A percentile compares a stretch with the other conserved stretches of the same genome.
Evolutionary conservation across 1,139 yeast species (phyloP).

Genomic region (Debaryomyces psychrophilus): DNA sequence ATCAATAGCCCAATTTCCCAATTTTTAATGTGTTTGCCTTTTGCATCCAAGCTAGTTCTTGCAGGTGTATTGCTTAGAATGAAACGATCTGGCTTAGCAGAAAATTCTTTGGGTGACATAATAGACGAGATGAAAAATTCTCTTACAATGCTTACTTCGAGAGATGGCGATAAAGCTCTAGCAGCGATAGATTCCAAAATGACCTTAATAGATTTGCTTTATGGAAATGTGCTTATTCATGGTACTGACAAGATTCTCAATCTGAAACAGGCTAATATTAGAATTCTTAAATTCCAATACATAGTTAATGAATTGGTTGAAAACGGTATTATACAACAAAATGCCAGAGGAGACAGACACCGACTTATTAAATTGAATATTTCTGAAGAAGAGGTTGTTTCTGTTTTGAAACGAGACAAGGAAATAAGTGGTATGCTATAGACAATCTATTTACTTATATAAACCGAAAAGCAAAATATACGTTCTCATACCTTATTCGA

Average conservation of each 20-base stretch:
- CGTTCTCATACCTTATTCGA: background rate
- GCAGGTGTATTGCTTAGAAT: conserved; percentile 67
- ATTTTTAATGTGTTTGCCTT: conserved; percentile 63
- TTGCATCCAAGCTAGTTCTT: conserved; percentile 70
- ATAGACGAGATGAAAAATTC: conserved; percentile 69
- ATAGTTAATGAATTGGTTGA: conserved; percentile 71
- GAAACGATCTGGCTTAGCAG: conserved; percentile 72
- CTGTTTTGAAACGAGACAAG: conserved; percentile 60
- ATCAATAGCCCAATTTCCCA: conserved; percentile 70
- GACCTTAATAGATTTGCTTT: conserved; percentile 31
- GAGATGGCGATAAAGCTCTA: conserved; percentile 21
- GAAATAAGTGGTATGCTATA: conserved; percentile 22
- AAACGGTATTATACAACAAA: conserved; percentile 75
- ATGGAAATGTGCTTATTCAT: conserved; percentile 25
- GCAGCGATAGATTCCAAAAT: conserved; percentile 19
- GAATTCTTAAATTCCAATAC: conserved; percentile 51
- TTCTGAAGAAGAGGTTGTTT: conserved; percentile 68
- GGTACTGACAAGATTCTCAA: conserved; percentile 11
- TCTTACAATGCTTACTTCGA: conserved; percentile 31
- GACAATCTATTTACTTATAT: background rate
- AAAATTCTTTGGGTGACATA: conserved; percentile 72
- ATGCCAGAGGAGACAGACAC: conserved; percentile 67
- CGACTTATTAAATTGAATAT: conserved; percentile 65
- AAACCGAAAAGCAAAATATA: conserved; percentile 5
- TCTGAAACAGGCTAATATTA: conserved; percentile 23